Percentiles rank a stretch among this genome's conserved stretches.
Conservation (phyloP, 2,329 filamentous ascomycete genomes). For the Colletotrichum sp. region DNA sequence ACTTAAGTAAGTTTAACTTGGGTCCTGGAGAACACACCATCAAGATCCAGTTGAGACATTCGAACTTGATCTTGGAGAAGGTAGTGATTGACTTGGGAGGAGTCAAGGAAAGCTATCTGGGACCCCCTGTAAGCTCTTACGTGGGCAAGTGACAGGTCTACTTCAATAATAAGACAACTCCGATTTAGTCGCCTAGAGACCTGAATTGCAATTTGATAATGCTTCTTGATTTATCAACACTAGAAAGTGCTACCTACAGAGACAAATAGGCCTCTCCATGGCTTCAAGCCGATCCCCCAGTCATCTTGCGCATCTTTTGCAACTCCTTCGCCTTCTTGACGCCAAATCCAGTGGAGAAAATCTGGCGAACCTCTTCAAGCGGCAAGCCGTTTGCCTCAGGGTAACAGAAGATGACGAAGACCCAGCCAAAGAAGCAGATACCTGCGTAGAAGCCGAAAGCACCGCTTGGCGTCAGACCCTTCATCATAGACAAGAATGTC, state of each 20-base stretch:
- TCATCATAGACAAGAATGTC: conserved; percentile 55
- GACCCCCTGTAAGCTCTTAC: conserved; percentile 33
- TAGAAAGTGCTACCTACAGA: neutral
- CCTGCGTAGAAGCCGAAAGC: conserved; percentile 58
- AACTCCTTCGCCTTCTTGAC: conserved; percentile 44
- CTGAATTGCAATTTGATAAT: neutral
- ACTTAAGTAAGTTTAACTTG: conserved; percentile 23
- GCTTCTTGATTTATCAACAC: neutral
- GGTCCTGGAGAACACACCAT: conserved; percentile 32
- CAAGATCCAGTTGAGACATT: conserved; percentile 32
- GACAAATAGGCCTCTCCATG: neutral
- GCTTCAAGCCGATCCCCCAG: neutral
- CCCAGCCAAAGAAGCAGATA: conserved; percentile 52
- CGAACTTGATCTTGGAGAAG: conserved; percentile 42
- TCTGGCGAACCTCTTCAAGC: conserved; percentile 57
- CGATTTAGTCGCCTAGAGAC: neutral
- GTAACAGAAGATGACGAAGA: conserved; percentile 54
- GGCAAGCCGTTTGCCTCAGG: conserved; percentile 61
- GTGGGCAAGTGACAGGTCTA: neutral
- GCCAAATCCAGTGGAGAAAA: conserved; percentile 54
- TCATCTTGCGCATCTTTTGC: conserved; percentile 35
- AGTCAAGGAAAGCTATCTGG: conserved; percentile 38
- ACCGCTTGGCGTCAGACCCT: conserved; percentile 52
- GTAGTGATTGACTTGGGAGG: conserved; percentile 37
- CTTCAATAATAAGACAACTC: neutral